Percentiles rank a stretch among this genome's conserved stretches.
phyloP scores from a whole-genome alignment of 805 yeast genomes.

The Pichia nanzhaoensis region DNA sequence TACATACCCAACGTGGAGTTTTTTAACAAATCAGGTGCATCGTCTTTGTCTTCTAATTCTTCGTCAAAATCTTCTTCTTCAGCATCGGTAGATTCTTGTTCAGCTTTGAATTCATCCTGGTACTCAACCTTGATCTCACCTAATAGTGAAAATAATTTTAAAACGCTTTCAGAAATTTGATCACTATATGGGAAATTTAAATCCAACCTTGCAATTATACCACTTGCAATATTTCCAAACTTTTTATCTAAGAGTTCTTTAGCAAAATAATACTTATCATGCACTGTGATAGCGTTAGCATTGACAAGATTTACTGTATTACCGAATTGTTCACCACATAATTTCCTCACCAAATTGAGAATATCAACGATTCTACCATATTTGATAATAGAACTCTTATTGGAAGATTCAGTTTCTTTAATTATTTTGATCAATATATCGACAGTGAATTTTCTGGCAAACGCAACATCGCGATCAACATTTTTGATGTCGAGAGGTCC shows the following conservation, averaged over 20 bases:
- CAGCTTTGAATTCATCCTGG: conserved; percentile 50
- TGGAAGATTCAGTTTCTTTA: conserved; percentile 40
- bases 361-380: conserved; percentile 51
- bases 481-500: conserved; percentile 39
- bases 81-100: conserved; percentile 24
- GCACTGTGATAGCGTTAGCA: conserved; percentile 41
- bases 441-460: conserved; percentile 65
- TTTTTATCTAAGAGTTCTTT: conserved; percentile 63
- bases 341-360: conserved; percentile 39
- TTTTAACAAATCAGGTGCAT: conserved; percentile 73
- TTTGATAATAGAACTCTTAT: conserved; percentile 34
- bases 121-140: conserved; percentile 51
- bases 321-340: conserved; percentile 38
- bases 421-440: conserved; percentile 61
- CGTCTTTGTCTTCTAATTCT: conserved; percentile 51
- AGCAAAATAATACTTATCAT: conserved; percentile 59
- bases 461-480: conserved; percentile 63
- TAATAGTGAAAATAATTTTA: conserved; percentile 51
- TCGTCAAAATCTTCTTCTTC: conserved; percentile 32
- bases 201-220: conserved; percentile 59
- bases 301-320: conserved; percentile 30
- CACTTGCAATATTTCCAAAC: conserved; percentile 50
- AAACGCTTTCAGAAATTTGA: conserved; percentile 48
- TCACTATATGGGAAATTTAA: conserved; percentile 65
- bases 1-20: conserved; percentile 94